Base-by-base conservation (phyloP, 352 stramenopile species). In the Stramenopiles sp. region DNA sequence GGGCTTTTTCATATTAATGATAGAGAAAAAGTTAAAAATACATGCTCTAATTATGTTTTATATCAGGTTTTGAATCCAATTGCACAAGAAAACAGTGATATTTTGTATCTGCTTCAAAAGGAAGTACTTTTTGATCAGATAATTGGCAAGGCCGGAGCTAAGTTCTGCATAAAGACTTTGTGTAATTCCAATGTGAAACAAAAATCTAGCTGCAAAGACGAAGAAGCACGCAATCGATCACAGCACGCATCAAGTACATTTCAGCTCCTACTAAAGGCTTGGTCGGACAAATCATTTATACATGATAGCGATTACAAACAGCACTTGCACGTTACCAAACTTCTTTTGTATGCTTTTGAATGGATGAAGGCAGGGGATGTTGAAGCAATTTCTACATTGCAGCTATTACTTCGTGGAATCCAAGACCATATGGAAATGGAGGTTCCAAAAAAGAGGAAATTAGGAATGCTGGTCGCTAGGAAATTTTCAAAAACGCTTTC, bases 401-500 rank as follows among this genome's bases (percentile, higher is more conserved):
- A 33, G 22, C 22, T 78, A 31, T 78, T 78, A 8, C 71, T 78
- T 31, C 4, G 71, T 14, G 71, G 71, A 14, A 14, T 78, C 22
- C 71, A 78, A 14, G 31, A 31, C 8, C 71, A 78, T 33, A 78
- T 78, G 71, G 71, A 78, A 78, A 14, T 8, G 1, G 31, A 33
- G 8, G 4, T 78, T 31, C 30, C 30, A 14, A 78, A 78, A 78
- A 33, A 33, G 14, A 14, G 4, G 4, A 78, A 78, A 33, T 33
- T 78, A 31, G 71, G 71, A 78, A 78, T 78, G 71, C 30, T 78
- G 22, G 71, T 78, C 8, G 71, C 71, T 14, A 4, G 71, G 14
- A 78, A 33, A 33, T 78, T 78, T 78, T 78, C 71, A 31, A 31
- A 33, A 78, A 33, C 14, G 8, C 22, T 78, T 14, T 14, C 4